Evolutionary conservation across 116 monocot species (phyloP).

Genomic region (Zostera marina): DNA sequence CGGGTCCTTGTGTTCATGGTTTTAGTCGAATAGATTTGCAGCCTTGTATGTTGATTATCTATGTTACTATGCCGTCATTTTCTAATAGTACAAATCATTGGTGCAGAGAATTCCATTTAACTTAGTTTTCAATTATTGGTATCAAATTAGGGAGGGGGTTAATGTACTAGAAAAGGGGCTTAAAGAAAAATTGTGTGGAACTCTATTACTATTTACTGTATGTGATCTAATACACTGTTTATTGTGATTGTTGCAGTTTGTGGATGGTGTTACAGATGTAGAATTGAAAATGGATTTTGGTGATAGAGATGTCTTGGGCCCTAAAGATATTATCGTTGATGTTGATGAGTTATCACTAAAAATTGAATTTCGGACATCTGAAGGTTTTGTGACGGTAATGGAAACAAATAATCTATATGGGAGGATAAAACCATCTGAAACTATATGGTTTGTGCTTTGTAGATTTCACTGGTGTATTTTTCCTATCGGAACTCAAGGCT

Average conservation of each 20-base stretch:
- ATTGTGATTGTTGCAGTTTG: constrained; percentile 26
- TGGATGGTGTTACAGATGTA: constrained; percentile 37
- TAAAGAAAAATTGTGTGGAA: not conserved
- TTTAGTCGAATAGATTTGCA: too few relatives aligned
- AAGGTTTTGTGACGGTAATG: constrained; percentile 40
- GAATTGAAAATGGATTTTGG: constrained; percentile 50
- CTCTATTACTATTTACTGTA: not conserved
- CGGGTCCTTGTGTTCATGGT: too few relatives aligned
- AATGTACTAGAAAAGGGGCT: too few relatives aligned
- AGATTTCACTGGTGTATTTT: not conserved
- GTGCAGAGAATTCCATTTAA: too few relatives aligned
- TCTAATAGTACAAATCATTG: too few relatives aligned
- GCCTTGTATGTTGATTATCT: too few relatives aligned
- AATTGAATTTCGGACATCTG: constrained; percentile 45
- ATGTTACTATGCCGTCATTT: too few relatives aligned
- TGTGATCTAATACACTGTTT: not conserved
- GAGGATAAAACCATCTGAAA: constrained; percentile 71
- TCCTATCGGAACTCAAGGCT: not conserved
- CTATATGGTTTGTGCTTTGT: constrained; percentile 86
- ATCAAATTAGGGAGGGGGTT: too few relatives aligned
- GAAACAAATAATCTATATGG: constrained; percentile 41
- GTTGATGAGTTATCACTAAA: constrained; percentile 44
- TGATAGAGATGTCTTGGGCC: constrained; percentile 19
- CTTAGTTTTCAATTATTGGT: too few relatives aligned
- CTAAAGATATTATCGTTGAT: constrained; percentile 65